Base-by-base conservation (phyloP, 768 basidiomycete species). In the Hydnomerulius pinastri region DNA sequence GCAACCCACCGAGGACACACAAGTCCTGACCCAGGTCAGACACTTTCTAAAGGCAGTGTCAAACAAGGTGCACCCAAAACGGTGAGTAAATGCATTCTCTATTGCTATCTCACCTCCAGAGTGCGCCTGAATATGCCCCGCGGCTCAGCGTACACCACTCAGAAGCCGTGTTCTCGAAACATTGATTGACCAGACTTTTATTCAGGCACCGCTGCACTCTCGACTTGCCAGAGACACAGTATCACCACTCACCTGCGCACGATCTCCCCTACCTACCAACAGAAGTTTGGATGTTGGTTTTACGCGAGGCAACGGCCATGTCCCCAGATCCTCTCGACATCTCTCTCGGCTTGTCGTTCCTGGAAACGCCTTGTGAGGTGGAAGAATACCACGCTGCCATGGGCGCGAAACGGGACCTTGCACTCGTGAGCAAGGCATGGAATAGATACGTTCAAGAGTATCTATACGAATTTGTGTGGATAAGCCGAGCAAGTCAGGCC, bases 401-500 rank as follows among this genome's bases (percentile, higher is more conserved):
- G 75, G 62, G 58, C 10, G 67, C 70, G 53, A 87, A 86, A 60
- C 68, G 71, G 20, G 66, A 67, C 44, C 62, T 87, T 21, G 71
- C 80, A 6, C 71, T 78, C 38, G 85, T 90, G 5, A 81, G 68
- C 62, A 73, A 75, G 36, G 66, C 71, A 8, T 90, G 83, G 80
- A 72, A 81, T 59, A 71, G 62, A 29, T 72, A 79, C 44, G 70
- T 76, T 4, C 80, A 81, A 57, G 76, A 78, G 47, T 75, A 80
- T 36, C 65, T 88, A 15, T 88, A 77, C 67, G 83, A 87, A 60
- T 82, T 79, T 62, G 77, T 88, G 30, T 88, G 87, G 87, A 81
- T 90, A 58, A 73, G 73, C 44, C 70, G 77, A 30, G 78, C 78
- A 18, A 64, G 69, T 32, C 77, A 82, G 53, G 79, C 82, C 0